phyloP scores from a whole-genome alignment of 139 green algal species.

The Cymbomonas tetramitiformis region DNA sequence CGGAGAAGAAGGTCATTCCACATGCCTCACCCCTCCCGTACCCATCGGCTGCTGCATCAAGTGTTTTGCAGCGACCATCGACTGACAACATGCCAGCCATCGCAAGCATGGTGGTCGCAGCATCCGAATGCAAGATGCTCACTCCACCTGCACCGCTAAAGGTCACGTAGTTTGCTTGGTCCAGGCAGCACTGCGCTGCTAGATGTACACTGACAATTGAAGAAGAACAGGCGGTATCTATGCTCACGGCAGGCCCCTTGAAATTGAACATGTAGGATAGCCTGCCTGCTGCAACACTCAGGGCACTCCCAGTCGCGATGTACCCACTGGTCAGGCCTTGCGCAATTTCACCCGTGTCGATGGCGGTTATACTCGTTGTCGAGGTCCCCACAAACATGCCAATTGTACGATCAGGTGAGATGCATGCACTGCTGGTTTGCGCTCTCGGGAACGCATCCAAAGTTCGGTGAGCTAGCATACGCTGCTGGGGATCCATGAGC shows the following conservation, averaged over 20 bases:
- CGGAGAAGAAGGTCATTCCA: slow-evolving; percentile 19
- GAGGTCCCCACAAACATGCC: too few relatives aligned
- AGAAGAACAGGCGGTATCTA: slow-evolving; percentile 26
- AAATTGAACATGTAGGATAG: slow-evolving; percentile 14
- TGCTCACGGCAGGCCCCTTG: slow-evolving; percentile 5
- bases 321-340: too few relatives aligned
- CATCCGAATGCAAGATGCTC: slow-evolving; percentile 41
- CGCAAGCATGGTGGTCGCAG: background rate
- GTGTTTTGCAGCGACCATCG: slow-evolving; percentile 68
- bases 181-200: background rate
- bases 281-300: slow-evolving; percentile 18
- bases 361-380: too few relatives aligned
- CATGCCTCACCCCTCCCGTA: slow-evolving; percentile 60
- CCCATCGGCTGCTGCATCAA: slow-evolving; percentile 63
- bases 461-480: too few relatives aligned
- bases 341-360: too few relatives aligned
- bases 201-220: slow-evolving; percentile 13
- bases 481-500: too few relatives aligned
- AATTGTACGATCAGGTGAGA: too few relatives aligned
- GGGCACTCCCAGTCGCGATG: background rate
- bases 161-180: slow-evolving; percentile 43
- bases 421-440: too few relatives aligned
- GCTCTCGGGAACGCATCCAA: too few relatives aligned
- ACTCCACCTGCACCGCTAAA: too few relatives aligned
- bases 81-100: slow-evolving; percentile 50